These are phyloP conservation scores for Aspergillus sp. DNA, from an alignment of 2,329 filamentous ascomycete genomes.

Conservation along the genomic window DNA sequence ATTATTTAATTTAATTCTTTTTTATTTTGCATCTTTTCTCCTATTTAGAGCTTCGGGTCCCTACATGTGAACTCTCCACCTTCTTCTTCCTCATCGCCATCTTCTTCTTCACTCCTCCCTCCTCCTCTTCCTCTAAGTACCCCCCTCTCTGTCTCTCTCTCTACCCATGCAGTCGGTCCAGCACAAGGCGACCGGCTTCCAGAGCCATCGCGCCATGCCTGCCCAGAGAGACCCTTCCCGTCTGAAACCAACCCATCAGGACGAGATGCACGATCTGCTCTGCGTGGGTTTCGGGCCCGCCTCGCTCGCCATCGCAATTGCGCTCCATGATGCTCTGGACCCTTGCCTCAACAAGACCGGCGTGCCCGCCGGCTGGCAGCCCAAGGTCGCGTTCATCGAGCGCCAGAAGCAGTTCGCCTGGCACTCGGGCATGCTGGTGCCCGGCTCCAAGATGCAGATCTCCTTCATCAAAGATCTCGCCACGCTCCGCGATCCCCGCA, in stretches of 20 bases:
- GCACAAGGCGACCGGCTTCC: slow-evolving; percentile 24
- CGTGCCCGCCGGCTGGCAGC: slow-evolving; percentile 42
- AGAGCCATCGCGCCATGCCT: slow-evolving; percentile 21
- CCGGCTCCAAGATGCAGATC: slow-evolving; percentile 94
- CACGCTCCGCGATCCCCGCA: slow-evolving; percentile 80
- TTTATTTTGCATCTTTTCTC: too few relatives aligned
- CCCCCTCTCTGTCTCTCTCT: too few relatives aligned
- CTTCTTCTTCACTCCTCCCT: neutral
- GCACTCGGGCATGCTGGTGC: slow-evolving; percentile 94
- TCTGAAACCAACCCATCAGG: slow-evolving; percentile 53
- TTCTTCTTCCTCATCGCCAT: neutral
- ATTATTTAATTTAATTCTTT: too few relatives aligned
- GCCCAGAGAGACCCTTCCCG: slow-evolving; percentile 36
- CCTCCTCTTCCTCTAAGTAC: neutral
- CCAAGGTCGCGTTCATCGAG: slow-evolving; percentile 84
- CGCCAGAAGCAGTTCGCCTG: slow-evolving; percentile 80
- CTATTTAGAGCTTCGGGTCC: slow-evolving; percentile 7
- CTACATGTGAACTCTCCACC: slow-evolving; percentile 2
- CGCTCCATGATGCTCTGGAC: slow-evolving; percentile 74
- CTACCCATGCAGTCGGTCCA: slow-evolving; percentile 19
- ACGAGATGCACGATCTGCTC: slow-evolving; percentile 76
- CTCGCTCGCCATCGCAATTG: slow-evolving; percentile 82
- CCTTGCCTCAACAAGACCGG: slow-evolving; percentile 40
- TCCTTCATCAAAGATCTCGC: slow-evolving; percentile 96
- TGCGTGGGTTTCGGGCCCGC: slow-evolving; percentile 93